Evolutionary conservation across 805 yeast species (phyloP), one percentile per base, ranked within the genome.

Genomic region (Ogataea glucozyma): DNA sequence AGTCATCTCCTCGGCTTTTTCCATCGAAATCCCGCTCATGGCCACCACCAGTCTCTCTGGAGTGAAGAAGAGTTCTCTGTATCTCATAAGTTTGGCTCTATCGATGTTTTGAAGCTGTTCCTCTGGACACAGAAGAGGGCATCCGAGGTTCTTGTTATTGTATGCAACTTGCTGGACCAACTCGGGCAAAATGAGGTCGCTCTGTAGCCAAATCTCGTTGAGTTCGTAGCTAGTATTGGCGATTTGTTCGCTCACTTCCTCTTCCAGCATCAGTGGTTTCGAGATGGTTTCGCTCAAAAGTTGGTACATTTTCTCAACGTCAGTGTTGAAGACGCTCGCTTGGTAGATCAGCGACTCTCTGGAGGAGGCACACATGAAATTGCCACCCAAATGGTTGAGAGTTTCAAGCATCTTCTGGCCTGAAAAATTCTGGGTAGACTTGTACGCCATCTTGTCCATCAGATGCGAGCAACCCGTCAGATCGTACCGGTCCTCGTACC

Each of bases 281-380:
- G 83, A 69, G 3, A 91, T 83, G 0, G 97, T 88, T 51, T 89
- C 90, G 19, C 87, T 69, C 54, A 93, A 70, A 34, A 88, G 70
- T 34, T 76, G 75, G 50, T 86, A 78, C 95, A 93, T 88, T 51
- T 73, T 70, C 29, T 79, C 91, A 8, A 85, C 81, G 58, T 90
- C 97, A 33, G 75, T 73, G 61, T 90, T 90, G 74, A 93, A 91
- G 1, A 89, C 96, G 3, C 96, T 83, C 1, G 97, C 95, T 65
- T 93, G 98, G 64, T 93, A 93, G 68, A 91, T 79, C 70, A 91
- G 75, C 4, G 95, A 78, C 64, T 93, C 99, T 58, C 99, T 75
- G 6, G 95, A 86, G 0, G 96, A 85, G 1, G 95, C 84, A 58
- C 96, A 86, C 80, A 88, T 90, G 65, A 85, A 89, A 62, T 89